Base-by-base conservation (phyloP, 345 rosid genomes). In the Aurinia saxatilis region DNA sequence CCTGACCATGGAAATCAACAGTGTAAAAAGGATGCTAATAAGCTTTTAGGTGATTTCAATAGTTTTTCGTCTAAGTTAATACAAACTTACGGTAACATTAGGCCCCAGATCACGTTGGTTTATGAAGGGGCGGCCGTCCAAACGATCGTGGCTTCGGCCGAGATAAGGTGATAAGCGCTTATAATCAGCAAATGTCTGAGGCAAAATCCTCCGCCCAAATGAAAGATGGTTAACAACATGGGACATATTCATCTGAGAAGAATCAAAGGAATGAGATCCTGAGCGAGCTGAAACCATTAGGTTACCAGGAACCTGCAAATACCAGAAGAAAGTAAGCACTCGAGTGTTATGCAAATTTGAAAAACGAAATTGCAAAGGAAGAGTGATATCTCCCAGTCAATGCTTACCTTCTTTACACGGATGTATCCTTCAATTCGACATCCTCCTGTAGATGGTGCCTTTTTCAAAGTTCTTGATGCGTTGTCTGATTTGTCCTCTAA, bases 361-460 rank as follows among this genome's bases (percentile, higher is more conserved):
- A 53, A 30, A 44, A 31, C 13, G 54, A 19, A 27, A 25, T 35
- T 18, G 64, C 15, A 33, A 12, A 71, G 48, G 38, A 54, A 40
- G n/a, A 40, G 51, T 42, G 31, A 10, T 35, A 50, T 50, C 19
- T 65, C 15, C 11, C 27, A 39, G 31, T 45, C 15, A 16, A 46
- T 19, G 19, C 35, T 45, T 72, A 86, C 99, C 95, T 95, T 95
- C 77, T 95, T 95, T 38, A 93, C 95, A 42, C 95, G 88, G 45
- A 93, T 88, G 78, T 85, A 81, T 58, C 99, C 99, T 80, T 93
- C 99, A 57, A 93, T 81, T 83, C 91, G 84, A 41, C 99, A 93
- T 64, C 99, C 99, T 52, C 97, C 97, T 2, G 97, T 68, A 41
- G 67, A 58, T 35, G 97, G 97, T 54, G 99, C 97, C 68, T 86